Base-by-base conservation (phyloP, 2,329 filamentous ascomycete species). In the Podosphaera fusca region DNA sequence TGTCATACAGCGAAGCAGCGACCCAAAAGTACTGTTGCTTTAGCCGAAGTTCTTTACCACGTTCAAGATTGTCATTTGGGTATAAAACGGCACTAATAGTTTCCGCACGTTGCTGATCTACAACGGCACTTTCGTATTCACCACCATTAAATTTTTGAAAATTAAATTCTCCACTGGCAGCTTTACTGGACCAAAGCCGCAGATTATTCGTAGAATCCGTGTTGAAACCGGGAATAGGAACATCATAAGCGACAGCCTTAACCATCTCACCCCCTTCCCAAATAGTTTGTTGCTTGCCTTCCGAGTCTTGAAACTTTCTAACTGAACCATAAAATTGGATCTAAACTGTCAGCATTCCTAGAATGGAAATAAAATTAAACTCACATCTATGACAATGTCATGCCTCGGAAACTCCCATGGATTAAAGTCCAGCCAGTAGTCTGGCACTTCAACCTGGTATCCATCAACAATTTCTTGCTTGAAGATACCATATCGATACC, bases 11-110 rank as follows among this genome's bases (percentile, higher is more conserved):
- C 14, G 92, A 98, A 14, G 92, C 92, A 56, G 92, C 89, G 67
- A 95, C 94, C 92, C 92, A 98, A 74, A 98, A 98, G 76, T 98
- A 98, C 70, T 98, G 92, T 70, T 98, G 92, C 78, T 98, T 98
- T 70, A 98, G 72, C 56, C 92, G 87, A 61, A 98, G 80, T 74
- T 98, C 92, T 71, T 98, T 98, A 61, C 92, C 92, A 62, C 88
- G 80, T 63, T 96, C 90, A 50, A 98, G 79, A 70, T 95, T 96
- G 71, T 96, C 90, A 67, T 98, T 98, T 59, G 92, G 92, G 68
- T 98, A 98, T 50, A 98, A 73, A 12, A 98, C 92, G 36, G 90
- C 90, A 56, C 89, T 95, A 72, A 98, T 98, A 57, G 90, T 96
- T 74, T 98, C 92, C n/a, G 92, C 92, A 58, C 87, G 84, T 74